A percentile compares a stretch with the other conserved stretches of the same genome.
Evolutionary conservation across 1,139 yeast species (phyloP).

Genomic region (Nakaseomyces nivariensis): DNA sequence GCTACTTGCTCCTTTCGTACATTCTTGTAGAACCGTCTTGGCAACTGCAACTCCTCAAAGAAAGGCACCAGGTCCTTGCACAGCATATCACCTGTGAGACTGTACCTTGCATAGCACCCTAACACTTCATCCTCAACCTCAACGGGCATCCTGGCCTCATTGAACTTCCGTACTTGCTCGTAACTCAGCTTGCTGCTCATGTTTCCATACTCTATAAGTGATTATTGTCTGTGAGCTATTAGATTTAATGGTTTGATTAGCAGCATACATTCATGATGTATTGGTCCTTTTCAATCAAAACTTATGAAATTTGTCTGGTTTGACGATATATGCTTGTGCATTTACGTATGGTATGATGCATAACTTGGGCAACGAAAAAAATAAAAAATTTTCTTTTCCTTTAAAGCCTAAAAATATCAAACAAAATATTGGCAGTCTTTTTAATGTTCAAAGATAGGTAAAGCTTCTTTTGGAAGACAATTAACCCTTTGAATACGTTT

Average conservation of each 20-base stretch:
- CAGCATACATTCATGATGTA: background rate
- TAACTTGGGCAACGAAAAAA: too few relatives aligned
- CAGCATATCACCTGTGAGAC: conserved; percentile 32
- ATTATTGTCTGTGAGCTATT: too few relatives aligned
- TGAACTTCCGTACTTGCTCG: conserved; percentile 24
- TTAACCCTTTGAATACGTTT: too few relatives aligned
- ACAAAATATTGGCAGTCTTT: too few relatives aligned
- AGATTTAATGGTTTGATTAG: background rate
- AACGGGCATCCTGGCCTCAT: conserved; percentile 30
- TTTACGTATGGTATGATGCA: too few relatives aligned
- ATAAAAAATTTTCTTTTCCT: background rate
- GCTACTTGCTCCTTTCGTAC: conserved; percentile 20
- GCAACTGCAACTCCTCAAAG: conserved; percentile 28
- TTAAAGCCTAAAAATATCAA: too few relatives aligned
- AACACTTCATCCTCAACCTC: conserved; percentile 35
- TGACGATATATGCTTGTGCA: too few relatives aligned
- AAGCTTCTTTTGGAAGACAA: too few relatives aligned
- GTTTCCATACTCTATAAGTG: too few relatives aligned
- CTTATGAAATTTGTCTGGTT: too few relatives aligned
- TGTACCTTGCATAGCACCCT: conserved; percentile 32
- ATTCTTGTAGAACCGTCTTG: conserved; percentile 21
- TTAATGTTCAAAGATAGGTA: too few relatives aligned
- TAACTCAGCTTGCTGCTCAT: conserved; percentile 8
- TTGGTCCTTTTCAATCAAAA: too few relatives aligned
- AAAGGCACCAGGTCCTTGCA: conserved; percentile 23